Evolutionary conservation across 2,329 filamentous ascomycete species (phyloP).

Genomic region (Thyridium curvatum): DNA sequence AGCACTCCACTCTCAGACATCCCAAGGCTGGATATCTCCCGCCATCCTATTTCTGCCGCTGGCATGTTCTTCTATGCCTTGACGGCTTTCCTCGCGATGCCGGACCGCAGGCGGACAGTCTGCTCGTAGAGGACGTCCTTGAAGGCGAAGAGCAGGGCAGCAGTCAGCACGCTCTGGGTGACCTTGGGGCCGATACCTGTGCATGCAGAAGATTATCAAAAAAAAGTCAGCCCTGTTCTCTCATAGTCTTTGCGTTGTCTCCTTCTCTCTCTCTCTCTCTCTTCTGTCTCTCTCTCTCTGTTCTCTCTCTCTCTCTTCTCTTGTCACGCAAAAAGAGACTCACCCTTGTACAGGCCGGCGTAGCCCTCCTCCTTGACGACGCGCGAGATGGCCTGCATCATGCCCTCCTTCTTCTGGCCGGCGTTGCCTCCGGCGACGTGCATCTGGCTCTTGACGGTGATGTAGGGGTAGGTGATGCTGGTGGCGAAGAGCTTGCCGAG

Average conservation of each 20-base stretch:
- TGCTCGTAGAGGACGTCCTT: slow-evolving; percentile 93
- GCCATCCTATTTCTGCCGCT: not conserved
- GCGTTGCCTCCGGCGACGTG: slow-evolving; percentile 84
- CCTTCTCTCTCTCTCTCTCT: too few relatives aligned
- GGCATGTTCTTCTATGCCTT: slow-evolving; percentile 16
- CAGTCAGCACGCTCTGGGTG: slow-evolving; percentile 92
- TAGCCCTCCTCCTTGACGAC: slow-evolving; percentile 91
- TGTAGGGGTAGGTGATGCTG: slow-evolving; percentile 93
- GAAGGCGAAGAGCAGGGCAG: slow-evolving; percentile 94
- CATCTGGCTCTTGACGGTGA: slow-evolving; percentile 97
- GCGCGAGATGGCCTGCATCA: slow-evolving; percentile 68
- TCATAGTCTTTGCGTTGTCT: too few relatives aligned
- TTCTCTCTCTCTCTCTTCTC: too few relatives aligned
- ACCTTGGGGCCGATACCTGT: slow-evolving; percentile 92
- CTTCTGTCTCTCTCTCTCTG: too few relatives aligned
- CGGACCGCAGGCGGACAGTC: slow-evolving; percentile 59
- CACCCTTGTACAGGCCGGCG: slow-evolving; percentile 85
- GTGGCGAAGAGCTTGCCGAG: slow-evolving; percentile 93
- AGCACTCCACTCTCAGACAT: too few relatives aligned
- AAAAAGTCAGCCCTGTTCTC: too few relatives aligned
- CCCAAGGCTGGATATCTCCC: not conserved
- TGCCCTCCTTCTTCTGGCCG: slow-evolving; percentile 65
- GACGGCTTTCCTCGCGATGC: slow-evolving; percentile 31
- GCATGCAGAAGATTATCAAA: slow-evolving; percentile 1
- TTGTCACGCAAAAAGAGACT: slow-evolving; percentile 27